These are phyloP conservation scores for Coemansia asiatica DNA, from an alignment of 192 early-diverging fungal genomes.

Conservation along the genomic window DNA sequence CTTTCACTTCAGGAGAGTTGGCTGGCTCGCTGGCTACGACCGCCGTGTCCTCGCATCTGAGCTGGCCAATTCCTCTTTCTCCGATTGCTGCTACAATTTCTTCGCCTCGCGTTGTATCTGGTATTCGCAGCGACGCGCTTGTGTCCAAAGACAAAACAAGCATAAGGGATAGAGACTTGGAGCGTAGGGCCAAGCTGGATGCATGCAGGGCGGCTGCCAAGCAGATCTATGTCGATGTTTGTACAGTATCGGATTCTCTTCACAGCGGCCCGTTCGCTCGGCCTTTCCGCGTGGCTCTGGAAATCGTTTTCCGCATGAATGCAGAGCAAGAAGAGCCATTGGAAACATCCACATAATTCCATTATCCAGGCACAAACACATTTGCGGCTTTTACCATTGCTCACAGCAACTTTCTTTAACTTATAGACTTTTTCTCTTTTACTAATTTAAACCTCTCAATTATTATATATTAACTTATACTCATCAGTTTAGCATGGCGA, in stretches of 20 bases:
- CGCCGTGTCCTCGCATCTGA: not conserved
- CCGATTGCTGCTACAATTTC: slow-evolving; percentile 11
- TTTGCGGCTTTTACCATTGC: not conserved
- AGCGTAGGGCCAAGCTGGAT: slow-evolving; percentile 7
- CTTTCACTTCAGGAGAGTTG: not conserved
- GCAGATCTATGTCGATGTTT: slow-evolving; percentile 54
- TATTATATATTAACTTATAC: not conserved
- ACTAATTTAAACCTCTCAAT: not conserved
- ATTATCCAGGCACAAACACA: not conserved
- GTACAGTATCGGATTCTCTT: slow-evolving; percentile 59
- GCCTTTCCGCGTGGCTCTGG: slow-evolving; percentile 59
- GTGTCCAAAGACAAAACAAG: not conserved
- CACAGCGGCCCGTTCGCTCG: slow-evolving; percentile 59
- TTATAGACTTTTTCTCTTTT: not conserved
- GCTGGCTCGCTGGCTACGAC: slow-evolving; percentile 4
- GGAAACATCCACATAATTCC: not conserved
- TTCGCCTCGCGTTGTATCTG: not conserved
- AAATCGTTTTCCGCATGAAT: slow-evolving; percentile 62
- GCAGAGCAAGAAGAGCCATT: slow-evolving; percentile 11
- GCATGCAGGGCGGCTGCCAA: slow-evolving; percentile 15
- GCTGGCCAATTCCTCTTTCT: slow-evolving; percentile 8
- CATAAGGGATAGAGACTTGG: not conserved
- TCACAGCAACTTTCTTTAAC: not conserved
- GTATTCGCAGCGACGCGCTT: no score
- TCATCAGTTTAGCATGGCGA: not conserved